These are phyloP conservation scores for Sanguinoderma infundibulare DNA, from an alignment of 1,284 basidiomycete species.

Conservation along the genomic window DNA sequence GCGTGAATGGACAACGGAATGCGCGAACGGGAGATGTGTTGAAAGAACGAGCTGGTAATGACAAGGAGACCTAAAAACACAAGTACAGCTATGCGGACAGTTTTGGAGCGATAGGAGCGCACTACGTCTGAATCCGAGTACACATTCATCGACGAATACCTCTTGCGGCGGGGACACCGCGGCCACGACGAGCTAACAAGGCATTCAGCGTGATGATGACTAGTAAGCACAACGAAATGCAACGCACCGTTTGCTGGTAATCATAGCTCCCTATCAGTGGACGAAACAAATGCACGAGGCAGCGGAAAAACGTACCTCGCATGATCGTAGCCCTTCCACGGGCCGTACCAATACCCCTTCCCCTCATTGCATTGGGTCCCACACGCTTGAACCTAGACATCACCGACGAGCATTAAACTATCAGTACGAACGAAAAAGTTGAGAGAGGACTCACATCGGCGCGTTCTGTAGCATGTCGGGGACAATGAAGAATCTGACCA, in stretches of 20 bases:
- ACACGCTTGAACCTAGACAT: constrained; percentile 92
- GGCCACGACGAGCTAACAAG: constrained; percentile 77
- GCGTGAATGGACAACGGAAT: background rate
- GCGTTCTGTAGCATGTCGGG: constrained; percentile 99
- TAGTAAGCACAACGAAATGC: background rate
- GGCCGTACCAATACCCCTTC: constrained; percentile 97
- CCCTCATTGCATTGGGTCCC: constrained; percentile 98
- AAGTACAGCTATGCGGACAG: constrained; percentile 29
- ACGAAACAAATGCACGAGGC: constrained; percentile 18
- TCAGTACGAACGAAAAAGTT: background rate
- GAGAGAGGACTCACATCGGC: constrained; percentile 79
- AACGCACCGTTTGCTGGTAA: constrained; percentile 63
- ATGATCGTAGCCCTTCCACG: constrained; percentile 97
- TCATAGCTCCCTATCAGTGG: constrained; percentile 20
- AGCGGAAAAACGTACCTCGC: constrained; percentile 64
- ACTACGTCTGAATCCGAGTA: constrained; percentile 19
- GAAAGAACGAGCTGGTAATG: background rate
- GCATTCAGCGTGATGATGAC: constrained; percentile 13
- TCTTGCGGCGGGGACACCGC: constrained; percentile 73
- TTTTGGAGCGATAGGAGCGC: constrained; percentile 23
- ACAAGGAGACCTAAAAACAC: constrained; percentile 29
- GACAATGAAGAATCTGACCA: constrained; percentile 98
- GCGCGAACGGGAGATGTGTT: background rate
- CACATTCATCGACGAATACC: constrained; percentile 73
- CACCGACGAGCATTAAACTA: background rate